Conservation (phyloP, 164 flowering plant species). For the Vitis rupestris region DNA sequence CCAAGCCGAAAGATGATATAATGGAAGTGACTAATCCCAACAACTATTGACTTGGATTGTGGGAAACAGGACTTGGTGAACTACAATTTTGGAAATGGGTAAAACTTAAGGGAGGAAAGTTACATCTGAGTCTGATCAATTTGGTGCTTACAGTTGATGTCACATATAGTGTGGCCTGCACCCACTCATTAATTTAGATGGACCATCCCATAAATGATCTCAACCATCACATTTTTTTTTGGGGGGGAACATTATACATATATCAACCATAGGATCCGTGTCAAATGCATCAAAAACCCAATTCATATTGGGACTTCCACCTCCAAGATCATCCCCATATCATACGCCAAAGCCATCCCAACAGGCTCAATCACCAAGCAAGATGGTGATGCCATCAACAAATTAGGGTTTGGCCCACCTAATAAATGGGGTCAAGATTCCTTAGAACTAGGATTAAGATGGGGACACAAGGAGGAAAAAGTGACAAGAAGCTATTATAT, state of each 20-base stretch:
- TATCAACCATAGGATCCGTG: too few species aligned
- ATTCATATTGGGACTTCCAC: too few species aligned
- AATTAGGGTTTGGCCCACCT: constrained; percentile 5
- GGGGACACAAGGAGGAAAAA: background rate
- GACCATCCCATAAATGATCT: too few species aligned
- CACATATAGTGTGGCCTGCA: background rate
- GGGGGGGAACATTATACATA: too few species aligned
- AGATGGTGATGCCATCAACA: background rate
- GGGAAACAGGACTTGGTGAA: background rate
- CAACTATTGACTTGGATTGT: background rate
- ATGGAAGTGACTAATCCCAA: background rate
- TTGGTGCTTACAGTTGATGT: background rate
- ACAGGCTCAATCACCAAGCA: background rate
- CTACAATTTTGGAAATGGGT: constrained; percentile 1
- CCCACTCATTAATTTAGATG: background rate
- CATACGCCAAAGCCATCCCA: background rate
- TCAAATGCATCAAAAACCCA: too few species aligned
- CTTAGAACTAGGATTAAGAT: constrained; percentile 3
- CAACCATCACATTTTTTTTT: too few species aligned
- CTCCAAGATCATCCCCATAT: too few species aligned
- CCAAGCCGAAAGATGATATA: background rate
- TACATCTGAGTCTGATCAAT: background rate
- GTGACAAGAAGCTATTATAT: background rate
- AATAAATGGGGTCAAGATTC: constrained; percentile 3
- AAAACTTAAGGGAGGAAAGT: constrained; percentile 7